Percentiles rank a stretch among this genome's conserved stretches.
Evolutionary conservation across 345 rosid genomes (phyloP).

Genomic region (Melaleuca quinquenervia): DNA sequence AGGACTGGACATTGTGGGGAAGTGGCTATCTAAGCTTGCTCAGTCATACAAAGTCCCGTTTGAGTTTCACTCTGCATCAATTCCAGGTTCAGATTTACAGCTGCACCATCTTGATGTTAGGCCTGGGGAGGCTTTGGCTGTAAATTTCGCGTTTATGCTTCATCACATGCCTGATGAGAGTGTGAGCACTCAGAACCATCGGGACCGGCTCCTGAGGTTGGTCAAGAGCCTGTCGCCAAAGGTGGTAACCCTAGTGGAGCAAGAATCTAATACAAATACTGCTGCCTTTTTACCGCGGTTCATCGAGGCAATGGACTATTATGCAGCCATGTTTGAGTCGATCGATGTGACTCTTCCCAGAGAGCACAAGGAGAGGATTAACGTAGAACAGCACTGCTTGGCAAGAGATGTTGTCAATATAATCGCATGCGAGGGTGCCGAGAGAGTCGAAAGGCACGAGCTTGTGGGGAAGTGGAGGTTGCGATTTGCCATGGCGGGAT

Average conservation of each 20-base stretch:
- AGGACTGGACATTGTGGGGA: constrained; percentile 50
- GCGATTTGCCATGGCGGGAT: constrained; percentile 80
- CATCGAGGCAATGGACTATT: constrained; percentile 60
- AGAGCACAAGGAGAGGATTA: constrained; percentile 69
- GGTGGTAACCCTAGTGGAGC: constrained; percentile 88
- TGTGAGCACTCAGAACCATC: constrained; percentile 67
- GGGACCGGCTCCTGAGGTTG: constrained; percentile 59
- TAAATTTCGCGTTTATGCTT: constrained; percentile 76
- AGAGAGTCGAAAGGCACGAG: constrained; percentile 80
- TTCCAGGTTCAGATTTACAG: constrained; percentile 40
- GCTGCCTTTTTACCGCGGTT: constrained; percentile 79
- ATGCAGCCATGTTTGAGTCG: constrained; percentile 86
- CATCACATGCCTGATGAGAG: constrained; percentile 90
- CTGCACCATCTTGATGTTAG: constrained; percentile 29
- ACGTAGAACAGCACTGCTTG: constrained; percentile 84
- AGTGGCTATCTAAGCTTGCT: constrained; percentile 55
- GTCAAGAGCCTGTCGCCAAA: constrained; percentile 69
- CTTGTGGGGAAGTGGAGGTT: constrained; percentile 80
- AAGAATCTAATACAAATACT: constrained; percentile 85
- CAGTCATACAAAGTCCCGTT: constrained; percentile 62
- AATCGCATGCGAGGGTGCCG: constrained; percentile 80
- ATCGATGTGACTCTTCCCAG: constrained; percentile 63
- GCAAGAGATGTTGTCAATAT: constrained; percentile 85
- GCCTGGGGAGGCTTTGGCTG: constrained; percentile 68
- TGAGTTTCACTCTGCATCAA: constrained; percentile 57